Evolutionary conservation across 176 grass and related monocot species (phyloP), one percentile per base, ranked within the genome.

Genomic region (Oryza punctata): DNA sequence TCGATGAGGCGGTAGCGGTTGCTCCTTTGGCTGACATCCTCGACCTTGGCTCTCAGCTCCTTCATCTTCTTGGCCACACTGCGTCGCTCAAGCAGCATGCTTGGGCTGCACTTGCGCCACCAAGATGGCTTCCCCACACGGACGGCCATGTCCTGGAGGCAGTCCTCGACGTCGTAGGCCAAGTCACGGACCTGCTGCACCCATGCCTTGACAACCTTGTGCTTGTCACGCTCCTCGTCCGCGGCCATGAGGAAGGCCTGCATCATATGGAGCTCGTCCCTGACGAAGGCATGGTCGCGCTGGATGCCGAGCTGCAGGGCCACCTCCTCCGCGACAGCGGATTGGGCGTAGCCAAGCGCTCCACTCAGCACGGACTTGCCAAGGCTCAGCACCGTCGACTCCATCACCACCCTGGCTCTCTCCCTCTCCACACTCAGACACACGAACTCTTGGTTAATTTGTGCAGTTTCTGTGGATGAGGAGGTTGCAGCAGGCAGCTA

Each of bases 251-350:
- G 40, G 52, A 88, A 88, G 7, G 64, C 1, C 30, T 38, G 46
- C 80, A 88, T 88, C 72, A 78, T 88, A n/a, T 83, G 13, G 0
- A 88, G 72, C 63, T 88, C 86, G 2, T 88, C 86, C 12, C 14
- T 27, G 80, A 88, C 54, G 65, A 88, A 83, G 2, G 23, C 41
- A 0, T 78, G 19, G 0, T 88, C 86, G 0, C 69, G 28, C n/a
- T 72, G 63, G 2, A 88, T 1, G 65, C 86, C 86, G 0, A 88
- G 72, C 64, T 82, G 64, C 63, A 88, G 9, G 3, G 79, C 79
- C 1, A 71, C 81, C 72, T 88, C 64, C 73, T 83, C 25, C 10
- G 72, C 54, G 0, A 65, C 0, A 1, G 71, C 24, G 10, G 71
- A 76, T 37, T 29, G 9, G 27, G 71, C n/a, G 0, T 65, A 44